Percentiles rank a stretch among this genome's conserved stretches.
Conservation (phyloP, 768 basidiomycete genomes). For the Termitomyces sp. region DNA sequence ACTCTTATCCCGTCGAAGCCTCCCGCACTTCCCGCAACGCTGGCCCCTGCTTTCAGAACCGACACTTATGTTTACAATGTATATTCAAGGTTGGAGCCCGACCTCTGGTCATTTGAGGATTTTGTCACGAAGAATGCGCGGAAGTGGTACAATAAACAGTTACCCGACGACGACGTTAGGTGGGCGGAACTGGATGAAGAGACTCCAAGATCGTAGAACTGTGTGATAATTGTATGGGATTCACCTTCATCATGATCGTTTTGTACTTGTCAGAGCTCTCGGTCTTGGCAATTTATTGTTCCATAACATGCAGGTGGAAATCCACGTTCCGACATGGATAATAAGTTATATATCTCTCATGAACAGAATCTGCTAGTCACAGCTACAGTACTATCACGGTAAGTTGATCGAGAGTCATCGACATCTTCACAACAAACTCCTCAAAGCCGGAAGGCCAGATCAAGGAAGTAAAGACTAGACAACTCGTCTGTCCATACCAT, state of each 20-base stretch:
- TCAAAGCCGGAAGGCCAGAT: too few relatives aligned
- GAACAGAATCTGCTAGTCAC: too few relatives aligned
- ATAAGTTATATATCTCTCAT: too few relatives aligned
- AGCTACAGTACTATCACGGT: too few relatives aligned
- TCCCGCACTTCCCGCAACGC: conserved; percentile 34
- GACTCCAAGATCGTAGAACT: background rate
- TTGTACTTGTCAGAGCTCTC: background rate
- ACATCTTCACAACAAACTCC: too few relatives aligned
- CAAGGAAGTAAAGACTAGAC: too few relatives aligned
- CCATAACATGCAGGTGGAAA: too few relatives aligned
- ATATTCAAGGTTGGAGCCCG: conserved; percentile 42
- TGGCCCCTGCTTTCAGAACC: conserved; percentile 37
- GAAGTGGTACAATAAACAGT: conserved; percentile 66
- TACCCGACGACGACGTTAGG: conserved; percentile 45
- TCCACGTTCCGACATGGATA: too few relatives aligned
- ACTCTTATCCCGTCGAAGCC: conserved; percentile 38
- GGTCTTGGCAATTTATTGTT: too few relatives aligned
- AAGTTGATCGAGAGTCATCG: too few relatives aligned
- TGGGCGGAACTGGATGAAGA: conserved; percentile 44
- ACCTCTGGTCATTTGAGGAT: conserved; percentile 78
- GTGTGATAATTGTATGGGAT: too few relatives aligned
- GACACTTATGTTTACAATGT: conserved; percentile 73
- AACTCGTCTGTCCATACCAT: too few relatives aligned
- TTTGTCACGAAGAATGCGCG: conserved; percentile 75
- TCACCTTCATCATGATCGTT: background rate